Percentiles rank a stretch among this genome's conserved stretches.
These are phyloP conservation scores for Daldinia sp. DNA, from an alignment of 2,329 filamentous ascomycete genomes.

Conservation along the genomic window DNA sequence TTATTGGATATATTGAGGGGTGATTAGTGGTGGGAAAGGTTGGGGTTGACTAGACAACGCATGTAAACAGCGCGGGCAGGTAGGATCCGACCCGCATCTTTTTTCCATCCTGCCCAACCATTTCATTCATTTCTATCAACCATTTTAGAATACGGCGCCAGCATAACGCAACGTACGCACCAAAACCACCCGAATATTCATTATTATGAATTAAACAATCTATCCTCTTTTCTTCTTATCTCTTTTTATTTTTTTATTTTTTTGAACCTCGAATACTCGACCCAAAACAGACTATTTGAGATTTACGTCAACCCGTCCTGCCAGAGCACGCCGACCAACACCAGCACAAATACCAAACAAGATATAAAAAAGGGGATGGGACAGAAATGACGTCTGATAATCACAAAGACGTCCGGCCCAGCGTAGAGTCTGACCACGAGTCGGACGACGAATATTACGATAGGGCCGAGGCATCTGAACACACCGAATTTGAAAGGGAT, in stretches of 20 bases:
- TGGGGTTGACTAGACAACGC: conserved; percentile 40
- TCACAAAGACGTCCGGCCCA: conserved; percentile 26
- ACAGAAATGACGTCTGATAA: conserved; percentile 11
- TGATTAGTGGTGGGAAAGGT: neutral
- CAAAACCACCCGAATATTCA: conserved; percentile 21
- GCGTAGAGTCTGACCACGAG: conserved; percentile 36
- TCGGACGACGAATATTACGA: conserved; percentile 41
- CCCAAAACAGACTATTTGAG: conserved; percentile 52
- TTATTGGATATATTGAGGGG: conserved; percentile 13
- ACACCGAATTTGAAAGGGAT: conserved; percentile 54
- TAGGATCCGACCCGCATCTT: conserved; percentile 30
- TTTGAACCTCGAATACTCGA: conserved; percentile 37
- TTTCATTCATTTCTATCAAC: conserved; percentile 13
- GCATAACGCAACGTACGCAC: conserved; percentile 6
- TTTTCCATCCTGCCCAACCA: conserved; percentile 26
- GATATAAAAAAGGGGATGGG: neutral
- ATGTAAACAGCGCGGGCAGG: conserved; percentile 38
- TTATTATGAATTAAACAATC: neutral
- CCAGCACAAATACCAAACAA: conserved; percentile 17
- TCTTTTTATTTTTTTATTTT: conserved; percentile 4
- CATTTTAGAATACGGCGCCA: conserved; percentile 24
- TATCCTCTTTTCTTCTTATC: neutral
- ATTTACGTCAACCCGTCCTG: conserved; percentile 59
- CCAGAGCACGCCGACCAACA: conserved; percentile 53
- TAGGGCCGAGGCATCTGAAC: conserved; percentile 60